Evolutionary conservation across 73 alveolate species (phyloP), one percentile per base, ranked within the genome.

Genomic region (Tetrahymena malaccensis): DNA sequence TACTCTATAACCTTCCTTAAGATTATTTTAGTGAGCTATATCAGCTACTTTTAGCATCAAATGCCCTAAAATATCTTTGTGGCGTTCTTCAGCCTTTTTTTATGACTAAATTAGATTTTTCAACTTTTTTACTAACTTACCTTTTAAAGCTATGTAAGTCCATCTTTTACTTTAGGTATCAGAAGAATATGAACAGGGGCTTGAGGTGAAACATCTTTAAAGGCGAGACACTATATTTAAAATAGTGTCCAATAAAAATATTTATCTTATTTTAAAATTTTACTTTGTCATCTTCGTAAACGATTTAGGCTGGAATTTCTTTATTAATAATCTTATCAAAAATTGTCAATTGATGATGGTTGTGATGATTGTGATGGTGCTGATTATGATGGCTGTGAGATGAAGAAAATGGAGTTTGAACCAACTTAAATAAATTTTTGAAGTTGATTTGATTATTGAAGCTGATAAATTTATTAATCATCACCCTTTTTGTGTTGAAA

Each of bases 1-100:
- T 37, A 98, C 96, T 97, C 99, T 98, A 96, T 96, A 98, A 34
- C 99, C 99, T 31, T 98, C 97, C 43, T 97, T 98, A 57, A 98
- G 97, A 95, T 96, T 97, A 96, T 96, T 97, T 93, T 98, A 96
- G 43, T 94, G 96, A 55, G 98, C 99, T 50, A 98, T 98, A 38
- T 96, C 94, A 85, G 97, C 94, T 16, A 98, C 99, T 21, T 97
- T 97, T 34, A 93, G 55, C 96, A 98, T 96, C 94, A 98, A 94
- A 95, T 98, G 98, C 56, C 99, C 99, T 93, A 98, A 93, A 50
- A 97, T 94, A 15, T 96, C 96, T 34, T 94, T 96, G 96, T 98
- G 99, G 43, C 97, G 98, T 37, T 97, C 97, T 34, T 85, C 95
- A 21, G 99, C 99, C 56, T 98, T 96, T 33, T 98, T 96, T 43